Base-by-base conservation (phyloP, 352 stramenopile genomes). In the Globisporangium nodosum region DNA sequence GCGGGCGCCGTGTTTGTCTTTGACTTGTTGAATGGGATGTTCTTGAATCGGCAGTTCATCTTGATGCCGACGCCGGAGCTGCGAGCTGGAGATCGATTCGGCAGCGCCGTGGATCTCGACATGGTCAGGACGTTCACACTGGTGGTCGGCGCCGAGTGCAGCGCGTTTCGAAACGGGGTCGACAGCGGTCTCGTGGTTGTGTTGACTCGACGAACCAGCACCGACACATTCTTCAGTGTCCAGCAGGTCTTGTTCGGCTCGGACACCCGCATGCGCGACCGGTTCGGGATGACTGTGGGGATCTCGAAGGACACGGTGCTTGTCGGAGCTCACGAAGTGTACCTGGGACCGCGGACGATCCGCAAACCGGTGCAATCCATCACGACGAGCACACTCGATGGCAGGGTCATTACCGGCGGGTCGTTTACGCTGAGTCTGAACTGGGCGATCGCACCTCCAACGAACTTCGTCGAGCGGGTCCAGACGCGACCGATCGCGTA, bases 1-100 rank as follows among this genome's bases (percentile, higher is more conserved):
- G 74, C 60, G 18, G 85, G 85, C 18, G 78, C 83, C 2, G 83
- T 91, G 0, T 94, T 94, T 57, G 74, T 93, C 0, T 94, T 86
- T 54, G 78, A 92, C 50, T 49, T 91, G 0, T 15, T 85, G 2
- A 71, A 75, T 30, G 78, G 78, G 3, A 61, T 69, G 33, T 93
- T 90, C 51, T 61, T 75, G 55, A 89, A 76, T 30, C 74, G 76
- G 0, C 80, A 92, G 63, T 68, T 85, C 49, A 63, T 94, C n/a
- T 51, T 90, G 18, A 60, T 78, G 49, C 58, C 69, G 15, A 64
- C 66, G 6, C 64, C 76, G 9, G 81, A 85, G 43, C 60, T 94
- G 30, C 43, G 53, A 20, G 11, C 53, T 12, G 85, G 81, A 3
- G 82, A 90, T 52, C 65, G 73, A 12, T 94, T 94, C 58, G 85